Evolutionary conservation across 75 land plant genomes (phyloP).

Genomic region (Pinus tabuliformis): DNA sequence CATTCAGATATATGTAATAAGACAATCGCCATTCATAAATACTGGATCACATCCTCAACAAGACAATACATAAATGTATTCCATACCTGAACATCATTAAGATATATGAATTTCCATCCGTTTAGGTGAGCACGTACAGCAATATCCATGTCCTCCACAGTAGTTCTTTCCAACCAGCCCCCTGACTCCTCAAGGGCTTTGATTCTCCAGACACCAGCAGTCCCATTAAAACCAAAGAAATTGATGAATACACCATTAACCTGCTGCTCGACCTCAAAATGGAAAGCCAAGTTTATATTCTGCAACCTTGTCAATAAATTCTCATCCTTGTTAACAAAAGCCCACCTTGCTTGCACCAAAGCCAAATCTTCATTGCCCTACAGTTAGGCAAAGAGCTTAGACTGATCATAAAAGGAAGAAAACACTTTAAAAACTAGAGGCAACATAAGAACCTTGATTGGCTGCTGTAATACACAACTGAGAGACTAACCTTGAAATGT

Average conservation of each 20-base stretch:
- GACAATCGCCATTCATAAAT: too few relatives aligned
- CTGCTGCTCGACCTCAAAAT: conserved; percentile 60
- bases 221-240: conserved; percentile 55
- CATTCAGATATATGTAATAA: not conserved
- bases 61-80: too few relatives aligned
- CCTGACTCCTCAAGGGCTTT: conserved; percentile 47
- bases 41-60: too few relatives aligned
- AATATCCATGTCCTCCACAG: conserved; percentile 66
- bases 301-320: conserved; percentile 44
- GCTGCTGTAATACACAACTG: too few relatives aligned
- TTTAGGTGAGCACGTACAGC: conserved; percentile 58
- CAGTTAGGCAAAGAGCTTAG: not conserved
- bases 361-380: conserved; percentile 49
- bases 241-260: conserved; percentile 45
- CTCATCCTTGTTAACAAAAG: conserved; percentile 51
- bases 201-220: conserved; percentile 52
- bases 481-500: conserved; percentile 44
- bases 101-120: conserved; percentile 61
- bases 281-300: conserved; percentile 40
- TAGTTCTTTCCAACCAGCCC: conserved; percentile 59
- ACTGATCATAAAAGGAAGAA: too few relatives aligned
- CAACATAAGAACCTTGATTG: too few relatives aligned
- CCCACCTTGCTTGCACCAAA: conserved; percentile 55
- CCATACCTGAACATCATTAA: conserved; percentile 48
- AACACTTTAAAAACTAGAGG: too few relatives aligned